Evolutionary conservation across 768 basidiomycete genomes (phyloP), one percentile per base, ranked within the genome.

Genomic region (Termitomyces sp.): DNA sequence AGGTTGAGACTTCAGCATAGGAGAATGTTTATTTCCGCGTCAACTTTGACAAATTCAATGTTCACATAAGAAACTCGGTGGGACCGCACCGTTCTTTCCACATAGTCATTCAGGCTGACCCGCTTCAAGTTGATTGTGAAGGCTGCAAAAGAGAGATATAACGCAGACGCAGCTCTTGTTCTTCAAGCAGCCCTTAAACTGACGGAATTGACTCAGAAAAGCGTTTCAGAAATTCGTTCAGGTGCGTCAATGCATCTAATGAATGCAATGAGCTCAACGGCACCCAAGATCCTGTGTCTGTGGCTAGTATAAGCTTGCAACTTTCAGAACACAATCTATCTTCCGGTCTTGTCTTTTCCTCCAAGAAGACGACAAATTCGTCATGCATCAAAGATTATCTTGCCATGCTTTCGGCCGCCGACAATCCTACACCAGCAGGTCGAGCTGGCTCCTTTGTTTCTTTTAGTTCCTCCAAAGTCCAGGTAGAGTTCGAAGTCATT

Each of bases 21-120:
- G 84, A 90, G 18, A 76, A 76, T 3, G 81, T 92, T 35, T 85
- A 86, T 70, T 90, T 97, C 67, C 84, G 91, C 49, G 81, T 98
- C 49, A 98, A 98, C 73, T 90, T 87, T 67, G 88, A 94, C 63
- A 88, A 84, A 64, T 96, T 94, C 71, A 86, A 89, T 62, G 76
- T 92, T 33, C 86, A 92, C 64, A 84, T 97, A 53, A 87, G 96
- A 44, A 96, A 97, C 72, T 78, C 86, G 67, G 93, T 92, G 63
- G 8, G 83, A 64, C 47, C 33, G n/a, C 54, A 40, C 59, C 14
- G 26, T 18, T 47, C 36, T 32, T 18, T 28, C 28, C 20, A n/a
- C n/a, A 6, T 54, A 44, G 18, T 41, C 16, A 32, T 47, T 16
- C 62, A 58, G 63, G 32, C 43, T 65, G 48, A 56, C 54, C 16